phyloP scores from a whole-genome alignment of 495 filamentous ascomycete genomes.

The Trypethelium eluteriae region DNA sequence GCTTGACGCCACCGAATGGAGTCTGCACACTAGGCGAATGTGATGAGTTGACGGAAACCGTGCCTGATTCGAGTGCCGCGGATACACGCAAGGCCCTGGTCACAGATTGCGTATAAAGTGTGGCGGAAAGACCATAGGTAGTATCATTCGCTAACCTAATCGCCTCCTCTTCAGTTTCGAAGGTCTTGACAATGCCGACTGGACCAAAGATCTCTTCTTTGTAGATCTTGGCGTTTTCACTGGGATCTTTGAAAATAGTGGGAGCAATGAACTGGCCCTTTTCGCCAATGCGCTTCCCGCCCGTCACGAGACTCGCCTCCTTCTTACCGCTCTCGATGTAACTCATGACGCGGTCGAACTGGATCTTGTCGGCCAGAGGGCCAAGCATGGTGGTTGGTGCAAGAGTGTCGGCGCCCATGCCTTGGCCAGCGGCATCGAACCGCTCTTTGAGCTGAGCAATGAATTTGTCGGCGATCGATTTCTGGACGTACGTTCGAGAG shows the following conservation, averaged over 20 bases:
- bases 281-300: slow-evolving; percentile 26
- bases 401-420: slow-evolving; percentile 26
- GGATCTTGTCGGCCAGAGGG: slow-evolving; percentile 33
- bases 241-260: slow-evolving; percentile 43
- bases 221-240: slow-evolving; percentile 39
- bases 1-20: slow-evolving; percentile 49
- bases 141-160: slow-evolving; percentile 45
- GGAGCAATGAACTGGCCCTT: slow-evolving; percentile 43
- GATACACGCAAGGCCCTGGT: slow-evolving; percentile 45
- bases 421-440: slow-evolving; percentile 26
- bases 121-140: slow-evolving; percentile 36
- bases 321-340: slow-evolving; percentile 30
- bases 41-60: slow-evolving; percentile 48
- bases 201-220: slow-evolving; percentile 51
- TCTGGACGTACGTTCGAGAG: slow-evolving; percentile 31
- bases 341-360: slow-evolving; percentile 34
- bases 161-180: slow-evolving; percentile 50
- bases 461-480: slow-evolving; percentile 31
- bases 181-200: slow-evolving; percentile 42
- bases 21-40: slow-evolving; percentile 33
- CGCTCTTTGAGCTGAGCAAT: slow-evolving; percentile 31
- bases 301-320: slow-evolving; percentile 29
- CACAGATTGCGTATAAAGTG: slow-evolving; percentile 47
- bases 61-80: slow-evolving; percentile 44
- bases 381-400: slow-evolving; percentile 29